Conservation (phyloP, 1,284 basidiomycete genomes). For the Puccinia horiana region DNA sequence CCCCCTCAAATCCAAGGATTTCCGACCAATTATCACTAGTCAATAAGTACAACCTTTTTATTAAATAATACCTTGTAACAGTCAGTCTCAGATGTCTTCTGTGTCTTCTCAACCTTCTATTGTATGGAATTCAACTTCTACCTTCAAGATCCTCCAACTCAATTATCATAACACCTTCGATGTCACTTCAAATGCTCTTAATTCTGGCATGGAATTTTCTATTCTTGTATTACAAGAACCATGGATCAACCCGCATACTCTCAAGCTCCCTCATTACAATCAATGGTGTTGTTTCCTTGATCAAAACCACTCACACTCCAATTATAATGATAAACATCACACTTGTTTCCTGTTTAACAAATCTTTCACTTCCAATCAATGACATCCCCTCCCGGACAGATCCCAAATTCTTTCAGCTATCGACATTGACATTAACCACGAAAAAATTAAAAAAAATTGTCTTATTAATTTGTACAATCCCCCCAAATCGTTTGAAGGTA, state of each 20-base stretch:
- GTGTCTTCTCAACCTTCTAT: not conserved
- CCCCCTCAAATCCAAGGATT: not conserved
- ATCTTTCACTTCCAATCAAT: not conserved
- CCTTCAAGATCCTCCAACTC: not conserved
- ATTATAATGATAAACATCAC: not conserved
- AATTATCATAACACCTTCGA: not conserved
- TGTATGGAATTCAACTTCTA: no score
- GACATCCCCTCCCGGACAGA: not conserved
- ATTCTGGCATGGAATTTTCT: not conserved
- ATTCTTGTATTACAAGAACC: not conserved
- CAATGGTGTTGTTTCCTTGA: not conserved
- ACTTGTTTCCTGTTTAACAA: not conserved
- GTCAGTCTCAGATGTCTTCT: not conserved
- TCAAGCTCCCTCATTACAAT: not conserved
- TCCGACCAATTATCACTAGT: not conserved
- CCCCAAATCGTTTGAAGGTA: not conserved
- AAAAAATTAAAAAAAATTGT: not conserved
- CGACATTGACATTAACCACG: not conserved
- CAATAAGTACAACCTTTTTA: no score
- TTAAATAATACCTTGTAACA: no score
- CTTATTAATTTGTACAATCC: constrained; percentile 4
- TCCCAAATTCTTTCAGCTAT: not conserved
- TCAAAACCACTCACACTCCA: not conserved
- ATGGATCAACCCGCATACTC: constrained; percentile 6
- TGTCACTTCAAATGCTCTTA: no score